phyloP scores from a whole-genome alignment of 1,139 yeast genomes.

The Lodderomyces margitis region DNA sequence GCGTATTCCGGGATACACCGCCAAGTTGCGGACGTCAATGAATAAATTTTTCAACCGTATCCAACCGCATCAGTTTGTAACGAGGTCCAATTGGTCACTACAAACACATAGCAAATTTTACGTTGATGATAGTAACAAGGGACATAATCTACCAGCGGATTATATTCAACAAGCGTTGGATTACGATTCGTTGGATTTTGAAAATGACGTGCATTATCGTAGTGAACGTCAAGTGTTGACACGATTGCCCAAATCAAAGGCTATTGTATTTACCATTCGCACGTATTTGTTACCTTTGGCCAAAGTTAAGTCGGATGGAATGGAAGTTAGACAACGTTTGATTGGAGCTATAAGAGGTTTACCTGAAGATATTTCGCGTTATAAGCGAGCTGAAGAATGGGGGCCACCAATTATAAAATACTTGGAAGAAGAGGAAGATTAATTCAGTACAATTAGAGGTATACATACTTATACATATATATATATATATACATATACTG shows the following conservation, averaged over 20 bases:
- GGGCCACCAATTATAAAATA: slow-evolving; percentile 37
- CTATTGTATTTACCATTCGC: slow-evolving; percentile 57
- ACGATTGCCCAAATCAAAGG: slow-evolving; percentile 53
- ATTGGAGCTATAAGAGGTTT: slow-evolving; percentile 41
- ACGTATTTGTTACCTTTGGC: slow-evolving; percentile 66
- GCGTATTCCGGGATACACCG: slow-evolving; percentile 62
- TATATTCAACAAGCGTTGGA: slow-evolving; percentile 31
- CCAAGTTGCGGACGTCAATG: slow-evolving; percentile 57
- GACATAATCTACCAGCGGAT: slow-evolving; percentile 35
- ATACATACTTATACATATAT: too few relatives aligned
- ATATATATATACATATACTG: too few relatives aligned
- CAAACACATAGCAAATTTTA: slow-evolving; percentile 54
- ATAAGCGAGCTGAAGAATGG: slow-evolving; percentile 42
- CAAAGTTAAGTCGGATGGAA: slow-evolving; percentile 51
- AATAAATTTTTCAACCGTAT: slow-evolving; percentile 56
- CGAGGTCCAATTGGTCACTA: slow-evolving; percentile 60
- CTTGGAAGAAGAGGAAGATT: slow-evolving; percentile 17
- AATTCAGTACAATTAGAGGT: too few relatives aligned
- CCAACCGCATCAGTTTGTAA: slow-evolving; percentile 51
- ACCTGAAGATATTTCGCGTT: slow-evolving; percentile 36
- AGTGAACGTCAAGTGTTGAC: slow-evolving; percentile 64
- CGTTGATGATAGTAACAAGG: slow-evolving; percentile 53
- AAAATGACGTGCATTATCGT: slow-evolving; percentile 52
- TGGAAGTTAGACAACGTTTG: slow-evolving; percentile 39
- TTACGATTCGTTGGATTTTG: slow-evolving; percentile 50